phyloP scores from a whole-genome alignment of 495 filamentous ascomycete genomes.

The Aspergillus baeticus region DNA sequence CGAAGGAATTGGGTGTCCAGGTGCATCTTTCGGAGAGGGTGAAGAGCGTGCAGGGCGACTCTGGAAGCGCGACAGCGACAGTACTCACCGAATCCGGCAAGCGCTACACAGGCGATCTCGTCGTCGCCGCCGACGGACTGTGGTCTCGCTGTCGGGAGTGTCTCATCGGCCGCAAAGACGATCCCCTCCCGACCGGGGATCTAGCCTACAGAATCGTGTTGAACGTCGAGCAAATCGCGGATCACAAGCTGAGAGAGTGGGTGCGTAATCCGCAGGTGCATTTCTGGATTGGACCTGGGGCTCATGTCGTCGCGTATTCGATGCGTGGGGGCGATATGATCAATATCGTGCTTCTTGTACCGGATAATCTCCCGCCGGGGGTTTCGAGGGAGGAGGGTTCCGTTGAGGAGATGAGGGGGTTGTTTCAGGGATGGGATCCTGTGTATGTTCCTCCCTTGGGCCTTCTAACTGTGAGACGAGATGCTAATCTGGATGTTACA shows the following conservation, averaged over 20 bases:
- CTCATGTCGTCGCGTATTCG: conserved; percentile 66
- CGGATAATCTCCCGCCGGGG: conserved; percentile 63
- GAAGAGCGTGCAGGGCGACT: conserved; percentile 23
- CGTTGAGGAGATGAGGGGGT: conserved; percentile 62
- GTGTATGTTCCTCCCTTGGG: conserved; percentile 23
- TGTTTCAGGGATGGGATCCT: conserved; percentile 61
- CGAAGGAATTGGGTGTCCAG: conserved; percentile 50
- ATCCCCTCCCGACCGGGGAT: conserved; percentile 61
- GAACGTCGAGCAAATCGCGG: conserved; percentile 38
- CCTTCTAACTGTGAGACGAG: background rate
- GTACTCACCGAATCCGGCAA: conserved; percentile 27
- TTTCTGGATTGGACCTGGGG: conserved; percentile 68
- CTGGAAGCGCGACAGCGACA: conserved; percentile 9
- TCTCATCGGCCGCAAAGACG: conserved; percentile 42
- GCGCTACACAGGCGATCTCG: conserved; percentile 46
- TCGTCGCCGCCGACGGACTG: conserved; percentile 60
- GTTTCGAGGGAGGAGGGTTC: conserved; percentile 53
- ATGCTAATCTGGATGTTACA: conserved; percentile 10
- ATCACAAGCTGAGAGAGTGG: conserved; percentile 49
- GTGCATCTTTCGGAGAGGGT: conserved; percentile 48
- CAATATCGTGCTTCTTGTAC: conserved; percentile 68
- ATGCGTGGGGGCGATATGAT: conserved; percentile 59
- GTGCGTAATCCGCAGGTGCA: conserved; percentile 57
- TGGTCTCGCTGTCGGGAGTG: conserved; percentile 50
- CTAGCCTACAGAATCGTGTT: conserved; percentile 71